Conservation (phyloP, 2,329 filamentous ascomycete genomes). For the Sporothrix phasma region DNA sequence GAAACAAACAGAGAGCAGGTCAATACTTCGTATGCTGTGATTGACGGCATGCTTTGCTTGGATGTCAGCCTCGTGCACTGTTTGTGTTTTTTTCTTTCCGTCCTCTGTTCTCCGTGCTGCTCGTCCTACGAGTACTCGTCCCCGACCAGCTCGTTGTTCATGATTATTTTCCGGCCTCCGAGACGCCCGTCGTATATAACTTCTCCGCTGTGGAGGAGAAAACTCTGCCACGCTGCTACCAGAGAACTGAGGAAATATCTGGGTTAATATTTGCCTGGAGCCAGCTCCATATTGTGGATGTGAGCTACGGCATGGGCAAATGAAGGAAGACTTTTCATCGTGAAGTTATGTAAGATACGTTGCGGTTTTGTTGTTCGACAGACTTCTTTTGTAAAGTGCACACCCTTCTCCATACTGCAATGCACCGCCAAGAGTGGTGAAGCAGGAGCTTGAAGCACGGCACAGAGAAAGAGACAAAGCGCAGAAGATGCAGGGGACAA, state of each 20-base stretch:
- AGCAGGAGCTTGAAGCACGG: conserved; percentile 14
- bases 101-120: not conserved
- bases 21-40: too few species aligned
- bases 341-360: not conserved
- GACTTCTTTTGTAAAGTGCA: not conserved
- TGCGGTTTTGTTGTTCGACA: not conserved
- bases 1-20: not conserved
- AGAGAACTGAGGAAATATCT: not conserved
- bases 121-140: not conserved
- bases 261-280: not conserved
- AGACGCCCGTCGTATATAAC: not conserved
- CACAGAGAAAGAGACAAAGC: conserved; percentile 12
- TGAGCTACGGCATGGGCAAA: conserved; percentile 2
- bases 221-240: not conserved
- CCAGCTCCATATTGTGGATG: conserved; percentile 11
- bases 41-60: not conserved
- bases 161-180: not conserved
- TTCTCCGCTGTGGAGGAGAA: conserved; percentile 11
- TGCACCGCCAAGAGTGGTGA: not conserved
- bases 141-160: not conserved
- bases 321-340: not conserved
- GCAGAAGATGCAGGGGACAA: not conserved
- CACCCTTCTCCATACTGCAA: conserved; percentile 4
- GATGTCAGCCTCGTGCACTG: not conserved
- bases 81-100: not conserved